These are phyloP conservation scores for Athelia psychrophila DNA, from an alignment of 1,284 basidiomycete species.

Conservation along the genomic window DNA sequence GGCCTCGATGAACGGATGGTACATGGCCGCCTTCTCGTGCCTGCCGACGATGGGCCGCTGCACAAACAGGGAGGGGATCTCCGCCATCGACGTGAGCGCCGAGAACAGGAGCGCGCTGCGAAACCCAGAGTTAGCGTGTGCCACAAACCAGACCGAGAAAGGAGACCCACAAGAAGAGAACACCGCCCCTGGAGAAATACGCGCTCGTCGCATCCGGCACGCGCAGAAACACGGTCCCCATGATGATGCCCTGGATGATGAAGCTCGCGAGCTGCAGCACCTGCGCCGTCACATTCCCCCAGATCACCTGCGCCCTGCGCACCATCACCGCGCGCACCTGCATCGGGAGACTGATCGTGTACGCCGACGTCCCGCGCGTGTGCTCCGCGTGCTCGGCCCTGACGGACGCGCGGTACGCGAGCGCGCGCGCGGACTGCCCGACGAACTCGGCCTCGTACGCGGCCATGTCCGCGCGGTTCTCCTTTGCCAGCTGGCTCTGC, in stretches of 20 bases:
- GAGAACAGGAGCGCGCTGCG: slow-evolving; percentile 28
- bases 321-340: slow-evolving; percentile 55
- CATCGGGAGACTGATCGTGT: slow-evolving; percentile 39
- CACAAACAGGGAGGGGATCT: slow-evolving; percentile 45
- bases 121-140: too few species aligned
- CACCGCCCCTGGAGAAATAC: slow-evolving; percentile 46
- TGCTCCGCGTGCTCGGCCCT: slow-evolving; percentile 35
- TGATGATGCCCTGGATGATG: slow-evolving; percentile 33
- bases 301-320: slow-evolving; percentile 52
- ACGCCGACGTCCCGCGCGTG: slow-evolving; percentile 21
- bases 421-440: slow-evolving; percentile 14
- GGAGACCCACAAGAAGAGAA: slow-evolving; percentile 5
- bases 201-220: slow-evolving; percentile 35
- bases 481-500: slow-evolving; percentile 21
- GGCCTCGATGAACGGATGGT: slow-evolving; percentile 52
- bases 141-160: not conserved
- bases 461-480: slow-evolving; percentile 33
- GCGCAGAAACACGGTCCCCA: slow-evolving; percentile 43
- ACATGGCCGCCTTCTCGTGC: slow-evolving; percentile 50
- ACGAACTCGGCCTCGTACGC: slow-evolving; percentile 30
- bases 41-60: slow-evolving; percentile 60
- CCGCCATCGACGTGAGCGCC: slow-evolving; percentile 25
- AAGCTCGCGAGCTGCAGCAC: slow-evolving; percentile 31
- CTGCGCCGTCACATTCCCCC: slow-evolving; percentile 38
- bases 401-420: slow-evolving; percentile 32